phyloP scores from a whole-genome alignment of 495 filamentous ascomycete genomes.

The Bryoglossum gracile region DNA sequence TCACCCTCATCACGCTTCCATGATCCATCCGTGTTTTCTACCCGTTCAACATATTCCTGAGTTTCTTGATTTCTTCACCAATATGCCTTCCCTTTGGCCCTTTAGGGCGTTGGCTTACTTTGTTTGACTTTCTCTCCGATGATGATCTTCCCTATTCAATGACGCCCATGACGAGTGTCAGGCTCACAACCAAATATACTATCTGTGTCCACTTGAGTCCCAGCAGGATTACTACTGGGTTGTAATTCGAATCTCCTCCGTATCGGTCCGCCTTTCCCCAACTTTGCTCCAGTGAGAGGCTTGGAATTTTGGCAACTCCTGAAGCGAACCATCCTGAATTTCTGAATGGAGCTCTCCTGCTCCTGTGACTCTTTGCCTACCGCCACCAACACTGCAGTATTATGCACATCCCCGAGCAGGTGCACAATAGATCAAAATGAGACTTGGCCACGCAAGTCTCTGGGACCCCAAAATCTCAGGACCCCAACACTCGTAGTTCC shows the following conservation, averaged over 20 bases:
- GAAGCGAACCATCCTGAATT: neutral
- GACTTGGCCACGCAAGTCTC: no score
- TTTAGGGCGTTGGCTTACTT: neutral
- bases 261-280: slow-evolving; percentile 2
- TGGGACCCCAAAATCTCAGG: no score
- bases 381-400: neutral
- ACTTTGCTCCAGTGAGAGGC: neutral
- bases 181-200: neutral
- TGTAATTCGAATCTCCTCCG: neutral
- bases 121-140: neutral
- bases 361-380: neutral
- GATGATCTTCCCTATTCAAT: neutral
- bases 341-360: neutral
- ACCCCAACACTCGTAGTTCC: no score
- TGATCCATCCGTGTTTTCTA: no score
- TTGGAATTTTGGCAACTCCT: neutral
- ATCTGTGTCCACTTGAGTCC: neutral
- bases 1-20: no score
- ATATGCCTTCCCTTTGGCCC: neutral
- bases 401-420: neutral
- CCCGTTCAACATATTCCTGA: neutral
- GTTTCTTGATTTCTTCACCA: neutral
- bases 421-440: no score
- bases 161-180: neutral
- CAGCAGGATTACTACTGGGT: neutral